phyloP scores from a whole-genome alignment of 2,329 filamentous ascomycete species.

The Helicocarpus griseus region DNA sequence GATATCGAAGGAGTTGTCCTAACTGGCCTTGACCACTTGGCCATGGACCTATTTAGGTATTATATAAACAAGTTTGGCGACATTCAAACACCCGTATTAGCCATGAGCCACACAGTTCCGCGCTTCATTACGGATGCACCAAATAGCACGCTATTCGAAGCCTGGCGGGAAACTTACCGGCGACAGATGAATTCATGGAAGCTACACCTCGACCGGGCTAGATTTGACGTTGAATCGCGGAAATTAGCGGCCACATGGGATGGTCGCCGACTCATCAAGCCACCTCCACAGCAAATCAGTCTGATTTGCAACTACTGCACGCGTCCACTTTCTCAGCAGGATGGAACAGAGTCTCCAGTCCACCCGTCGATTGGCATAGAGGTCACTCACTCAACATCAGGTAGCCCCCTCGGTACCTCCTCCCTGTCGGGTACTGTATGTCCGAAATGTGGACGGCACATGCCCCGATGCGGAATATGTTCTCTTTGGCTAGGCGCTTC shows the following conservation, averaged over 20 bases:
- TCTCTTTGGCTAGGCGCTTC: constrained; percentile 52
- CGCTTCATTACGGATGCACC: constrained; percentile 47
- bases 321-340: constrained; percentile 42
- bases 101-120: constrained; percentile 49
- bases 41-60: constrained; percentile 50
- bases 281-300: constrained; percentile 44
- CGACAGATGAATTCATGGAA: constrained; percentile 53
- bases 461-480: constrained; percentile 55
- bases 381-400: constrained; percentile 24
- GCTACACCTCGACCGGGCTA: constrained; percentile 48
- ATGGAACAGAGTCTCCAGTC: constrained; percentile 20
- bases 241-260: constrained; percentile 42
- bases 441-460: constrained; percentile 51
- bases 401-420: constrained; percentile 26
- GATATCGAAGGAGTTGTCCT: constrained; percentile 53
- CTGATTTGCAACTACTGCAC: constrained; percentile 54
- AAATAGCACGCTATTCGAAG: constrained; percentile 44
- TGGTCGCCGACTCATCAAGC: constrained; percentile 39
- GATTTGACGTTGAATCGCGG: constrained; percentile 50
- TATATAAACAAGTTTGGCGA: constrained; percentile 53
- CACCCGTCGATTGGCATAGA: constrained; percentile 15
- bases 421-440: constrained; percentile 45
- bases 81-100: constrained; percentile 53
- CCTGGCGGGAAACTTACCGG: constrained; percentile 55
- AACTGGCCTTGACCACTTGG: constrained; percentile 49